These are phyloP conservation scores for Phaffia tasmanica DNA, from an alignment of 768 basidiomycete species.

Conservation along the genomic window DNA sequence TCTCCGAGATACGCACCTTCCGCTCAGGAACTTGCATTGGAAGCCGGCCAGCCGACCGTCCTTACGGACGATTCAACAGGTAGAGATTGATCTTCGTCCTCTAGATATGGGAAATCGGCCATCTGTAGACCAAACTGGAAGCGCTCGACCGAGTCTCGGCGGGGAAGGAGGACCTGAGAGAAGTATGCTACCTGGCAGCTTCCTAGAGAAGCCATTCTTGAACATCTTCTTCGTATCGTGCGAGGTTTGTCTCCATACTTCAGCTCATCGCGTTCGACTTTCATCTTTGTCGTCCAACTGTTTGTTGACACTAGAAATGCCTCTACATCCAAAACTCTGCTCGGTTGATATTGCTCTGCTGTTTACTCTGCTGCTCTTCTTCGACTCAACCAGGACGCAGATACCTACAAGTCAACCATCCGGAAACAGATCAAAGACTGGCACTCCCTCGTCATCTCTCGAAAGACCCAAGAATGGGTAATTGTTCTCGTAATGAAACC, in stretches of 20 bases:
- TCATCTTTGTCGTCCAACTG: no score
- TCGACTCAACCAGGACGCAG: conserved; percentile 45
- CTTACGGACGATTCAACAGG: conserved; percentile 75
- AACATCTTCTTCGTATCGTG: conserved; percentile 78
- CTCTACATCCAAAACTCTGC: background rate
- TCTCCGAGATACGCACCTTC: conserved; percentile 40
- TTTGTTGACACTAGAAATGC: no score
- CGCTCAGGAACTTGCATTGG: conserved; percentile 87
- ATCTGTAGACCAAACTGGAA: background rate
- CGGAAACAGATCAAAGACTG: conserved; percentile 89
- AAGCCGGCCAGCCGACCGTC: conserved; percentile 59
- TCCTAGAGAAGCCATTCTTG: conserved; percentile 76
- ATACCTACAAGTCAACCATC: conserved; percentile 63
- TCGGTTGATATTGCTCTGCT: background rate
- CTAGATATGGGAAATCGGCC: conserved; percentile 38
- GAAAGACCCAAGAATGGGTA: conserved; percentile 82
- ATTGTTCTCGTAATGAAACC: conserved; percentile 26
- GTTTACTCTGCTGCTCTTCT: conserved; percentile 22
- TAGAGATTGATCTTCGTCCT: conserved; percentile 62
- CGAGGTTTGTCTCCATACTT: conserved; percentile 51
- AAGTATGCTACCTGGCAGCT: conserved; percentile 59
- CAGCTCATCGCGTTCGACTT: no score
- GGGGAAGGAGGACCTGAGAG: conserved; percentile 57
- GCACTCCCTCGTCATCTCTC: conserved; percentile 52
- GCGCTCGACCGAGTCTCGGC: conserved; percentile 36